Conservation (phyloP, 148 eudicot genomes). For the Bassia scoparia region DNA sequence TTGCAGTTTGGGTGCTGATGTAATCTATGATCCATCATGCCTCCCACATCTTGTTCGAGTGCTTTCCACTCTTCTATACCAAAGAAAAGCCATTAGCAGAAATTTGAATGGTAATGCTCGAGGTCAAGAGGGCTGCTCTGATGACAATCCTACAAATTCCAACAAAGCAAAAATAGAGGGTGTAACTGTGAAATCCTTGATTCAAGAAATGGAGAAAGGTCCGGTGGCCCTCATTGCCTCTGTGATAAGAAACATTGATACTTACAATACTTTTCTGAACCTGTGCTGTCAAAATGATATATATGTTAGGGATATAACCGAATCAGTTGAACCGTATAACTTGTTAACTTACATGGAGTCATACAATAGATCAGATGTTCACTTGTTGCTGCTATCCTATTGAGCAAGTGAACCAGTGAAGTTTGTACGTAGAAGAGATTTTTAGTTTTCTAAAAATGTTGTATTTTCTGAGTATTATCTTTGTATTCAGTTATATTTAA, state of each 20-base stretch:
- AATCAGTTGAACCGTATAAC: conserved; percentile 31
- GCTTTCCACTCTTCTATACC: conserved; percentile 45
- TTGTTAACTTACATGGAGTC: conserved; percentile 78
- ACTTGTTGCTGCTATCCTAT: conserved; percentile 47
- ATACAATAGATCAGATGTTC: conserved; percentile 48
- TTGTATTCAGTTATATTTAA: neutral
- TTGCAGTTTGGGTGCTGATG: conserved; percentile 87
- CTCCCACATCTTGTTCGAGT: conserved; percentile 78
- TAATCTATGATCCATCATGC: conserved; percentile 77
- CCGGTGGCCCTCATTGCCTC: conserved; percentile 72
- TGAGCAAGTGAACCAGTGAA: conserved; percentile 7
- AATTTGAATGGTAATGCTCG: neutral
- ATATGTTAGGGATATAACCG: conserved; percentile 53
- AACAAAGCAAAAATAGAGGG: conserved; percentile 9
- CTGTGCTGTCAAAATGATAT: conserved; percentile 48
- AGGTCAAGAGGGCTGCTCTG: neutral
- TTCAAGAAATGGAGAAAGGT: conserved; percentile 28
- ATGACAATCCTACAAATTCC: conserved; percentile 1
- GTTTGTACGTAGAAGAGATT: neutral
- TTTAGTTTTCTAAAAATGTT: neutral
- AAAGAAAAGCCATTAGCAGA: conserved; percentile 8
- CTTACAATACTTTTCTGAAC: conserved; percentile 49
- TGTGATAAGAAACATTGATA: conserved; percentile 70
- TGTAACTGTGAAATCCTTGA: conserved; percentile 17
- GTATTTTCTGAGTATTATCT: neutral